Conservation (phyloP, 108 stramenopile genomes). For the Chaetoceros muelleri region DNA sequence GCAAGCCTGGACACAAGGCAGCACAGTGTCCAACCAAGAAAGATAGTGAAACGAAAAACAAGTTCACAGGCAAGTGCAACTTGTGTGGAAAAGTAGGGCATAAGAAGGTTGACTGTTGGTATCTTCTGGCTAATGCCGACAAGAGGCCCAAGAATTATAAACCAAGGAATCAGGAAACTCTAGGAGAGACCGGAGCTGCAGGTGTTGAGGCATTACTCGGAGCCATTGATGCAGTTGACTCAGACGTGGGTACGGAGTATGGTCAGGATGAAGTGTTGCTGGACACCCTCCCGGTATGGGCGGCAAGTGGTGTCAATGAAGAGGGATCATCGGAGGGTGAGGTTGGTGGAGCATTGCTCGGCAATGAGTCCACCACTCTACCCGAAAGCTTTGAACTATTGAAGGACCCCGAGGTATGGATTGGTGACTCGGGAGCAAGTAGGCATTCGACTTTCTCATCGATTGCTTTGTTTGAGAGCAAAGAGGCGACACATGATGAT, state of each 20-base stretch:
- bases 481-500: background rate
- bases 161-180: no score
- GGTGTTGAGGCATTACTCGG: background rate
- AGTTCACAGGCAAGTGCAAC: conserved; percentile 7
- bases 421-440: conserved; percentile 15
- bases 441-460: background rate
- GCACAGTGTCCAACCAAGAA: conserved; percentile 4
- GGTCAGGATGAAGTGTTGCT: background rate
- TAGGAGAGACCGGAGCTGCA: background rate
- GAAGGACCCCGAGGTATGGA: conserved; percentile 8
- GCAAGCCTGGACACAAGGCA: conserved; percentile 10
- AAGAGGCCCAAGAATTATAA: background rate
- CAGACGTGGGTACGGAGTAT: background rate
- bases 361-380: background rate
- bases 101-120: conserved; percentile 5
- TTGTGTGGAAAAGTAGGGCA: conserved; percentile 11
- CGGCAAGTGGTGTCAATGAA: background rate
- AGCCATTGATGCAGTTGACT: background rate
- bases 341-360: background rate
- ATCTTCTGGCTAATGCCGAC: conserved; percentile 1
- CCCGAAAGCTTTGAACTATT: background rate
- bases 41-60: background rate
- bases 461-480: background rate
- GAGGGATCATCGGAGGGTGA: background rate
- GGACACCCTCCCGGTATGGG: background rate